Percentiles rank a stretch among this genome's conserved stretches.
These are phyloP conservation scores for apple (Malus domestica) DNA, from an alignment of 306 rosid genomes.

Conservation along the genomic window DNA sequence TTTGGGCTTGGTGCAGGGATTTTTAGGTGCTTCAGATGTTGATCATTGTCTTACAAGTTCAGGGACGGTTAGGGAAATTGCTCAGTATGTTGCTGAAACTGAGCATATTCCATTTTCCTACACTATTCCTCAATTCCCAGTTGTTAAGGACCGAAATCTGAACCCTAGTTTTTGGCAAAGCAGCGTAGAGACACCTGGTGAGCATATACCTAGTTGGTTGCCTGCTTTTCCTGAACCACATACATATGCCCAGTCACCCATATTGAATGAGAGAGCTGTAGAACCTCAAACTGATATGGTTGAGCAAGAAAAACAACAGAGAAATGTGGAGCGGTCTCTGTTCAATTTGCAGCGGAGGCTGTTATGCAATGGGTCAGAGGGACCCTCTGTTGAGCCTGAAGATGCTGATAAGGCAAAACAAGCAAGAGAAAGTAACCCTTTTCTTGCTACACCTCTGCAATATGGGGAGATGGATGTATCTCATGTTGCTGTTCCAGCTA, in stretches of 20 bases:
- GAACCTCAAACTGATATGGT: slow-evolving; percentile 28
- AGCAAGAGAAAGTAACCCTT: slow-evolving; percentile 57
- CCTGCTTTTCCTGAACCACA: slow-evolving; percentile 71
- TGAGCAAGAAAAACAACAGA: slow-evolving; percentile 45
- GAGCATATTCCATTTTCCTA: slow-evolving; percentile 48
- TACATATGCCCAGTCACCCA: slow-evolving; percentile 24
- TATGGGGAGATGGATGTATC: slow-evolving; percentile 69
- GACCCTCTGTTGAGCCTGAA: slow-evolving; percentile 28
- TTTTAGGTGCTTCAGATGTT: slow-evolving; percentile 60
- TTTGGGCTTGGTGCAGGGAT: slow-evolving; percentile 59
- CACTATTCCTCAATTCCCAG: slow-evolving; percentile 57
- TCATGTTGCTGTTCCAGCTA: slow-evolving; percentile 49
- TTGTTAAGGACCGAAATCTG: slow-evolving; percentile 46
- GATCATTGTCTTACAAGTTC: slow-evolving; percentile 65
- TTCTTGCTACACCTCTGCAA: slow-evolving; percentile 61
- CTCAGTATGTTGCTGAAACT: slow-evolving; percentile 33
- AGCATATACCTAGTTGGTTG: slow-evolving; percentile 82
- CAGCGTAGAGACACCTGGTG: slow-evolving; percentile 54
- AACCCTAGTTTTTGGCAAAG: slow-evolving; percentile 48
- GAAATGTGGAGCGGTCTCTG: slow-evolving; percentile 31
- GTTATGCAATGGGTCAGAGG: slow-evolving; percentile 41
- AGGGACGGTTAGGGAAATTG: slow-evolving; percentile 41
- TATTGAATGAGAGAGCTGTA: slow-evolving; percentile 23
- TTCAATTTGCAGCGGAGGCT: slow-evolving; percentile 48
- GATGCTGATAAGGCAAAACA: slow-evolving; percentile 43